Base-by-base conservation (phyloP, 345 rosid genomes). In the Tarenaya hassleriana region DNA sequence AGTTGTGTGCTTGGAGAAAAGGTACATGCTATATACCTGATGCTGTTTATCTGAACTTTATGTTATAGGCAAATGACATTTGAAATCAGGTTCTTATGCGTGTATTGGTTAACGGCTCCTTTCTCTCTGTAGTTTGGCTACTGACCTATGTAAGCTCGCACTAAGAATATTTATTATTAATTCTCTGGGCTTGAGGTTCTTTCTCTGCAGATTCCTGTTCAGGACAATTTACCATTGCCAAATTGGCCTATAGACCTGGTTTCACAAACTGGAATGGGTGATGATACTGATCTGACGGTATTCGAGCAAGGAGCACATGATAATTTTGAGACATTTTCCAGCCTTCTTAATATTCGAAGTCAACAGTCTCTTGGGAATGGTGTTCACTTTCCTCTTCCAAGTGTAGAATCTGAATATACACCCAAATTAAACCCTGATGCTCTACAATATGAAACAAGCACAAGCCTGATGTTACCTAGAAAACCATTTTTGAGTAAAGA, bases 291-390 rank as follows among this genome's bases (percentile, higher is more conserved):
- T 63, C 17, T 50, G 29, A 56, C 61, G 63, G 67, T 77, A 56
- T 64, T 71, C 57, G 87, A 73, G 68, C 82, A 74, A 66, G 55
- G 67, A 58, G 58, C 63, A 14, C 58, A 61, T 35, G 75, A 50
- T 20, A 66, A 68, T 34, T 34, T 60, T n/a, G 82, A 75, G 52
- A 58, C 75, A 56, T 63, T 60, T 34, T 69, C 62, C 56, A 38
- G 71, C 44, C 58, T 55, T 56, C 71, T 68, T 39, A 64, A 66
- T 61, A 60, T 46, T 52, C 84, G 72, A 56, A 67, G 50, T 58
- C 78, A 67, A 49, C 78, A 66, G 53, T 53, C 63, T 48, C 44
- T 57, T 11, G 64, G 35, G 37, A 58, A 45, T 52, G 57, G 18
- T 40, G 40, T 47, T 40, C 62, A 61, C 57, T 51, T 55, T 45